Percentiles rank a stretch among this genome's conserved stretches.
Conservation (phyloP, 2,329 filamentous ascomycete species). For the Aspergillus sp. region DNA sequence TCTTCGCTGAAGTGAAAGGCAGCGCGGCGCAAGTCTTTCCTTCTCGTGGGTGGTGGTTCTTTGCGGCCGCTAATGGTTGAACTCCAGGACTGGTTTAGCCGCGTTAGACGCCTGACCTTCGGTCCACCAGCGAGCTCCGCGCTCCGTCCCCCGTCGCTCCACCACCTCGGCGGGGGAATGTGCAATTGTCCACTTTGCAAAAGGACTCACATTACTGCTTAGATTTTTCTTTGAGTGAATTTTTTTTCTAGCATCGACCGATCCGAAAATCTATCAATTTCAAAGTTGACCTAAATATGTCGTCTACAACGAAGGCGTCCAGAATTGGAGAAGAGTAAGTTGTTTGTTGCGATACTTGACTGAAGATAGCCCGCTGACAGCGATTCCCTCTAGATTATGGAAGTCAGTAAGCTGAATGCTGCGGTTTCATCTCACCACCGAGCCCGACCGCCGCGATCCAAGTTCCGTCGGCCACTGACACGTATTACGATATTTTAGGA, state of each 20-base stretch:
- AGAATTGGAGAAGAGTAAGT: slow-evolving; percentile 73
- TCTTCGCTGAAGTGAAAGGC: neutral
- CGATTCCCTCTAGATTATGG: slow-evolving; percentile 67
- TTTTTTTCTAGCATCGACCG: too few species aligned
- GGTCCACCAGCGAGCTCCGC: slow-evolving; percentile 18
- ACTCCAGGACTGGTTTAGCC: slow-evolving; percentile 9
- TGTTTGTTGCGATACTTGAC: slow-evolving; percentile 1
- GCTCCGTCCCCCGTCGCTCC: slow-evolving; percentile 11
- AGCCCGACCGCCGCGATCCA: neutral
- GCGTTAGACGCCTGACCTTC: slow-evolving; percentile 21
- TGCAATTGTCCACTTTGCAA: slow-evolving; percentile 9
- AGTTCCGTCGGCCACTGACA: slow-evolving; percentile 12
- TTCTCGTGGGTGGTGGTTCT: neutral
- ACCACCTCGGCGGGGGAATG: slow-evolving; percentile 19
- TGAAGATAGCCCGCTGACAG: slow-evolving; percentile 20
- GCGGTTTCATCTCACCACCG: neutral
- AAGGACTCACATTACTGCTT: too few species aligned
- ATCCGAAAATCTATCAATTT: slow-evolving; percentile 1
- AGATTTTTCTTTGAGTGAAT: too few species aligned
- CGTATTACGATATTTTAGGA: slow-evolving; percentile 53
- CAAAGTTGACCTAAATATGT: slow-evolving; percentile 36
- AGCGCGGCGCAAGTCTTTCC: neutral
- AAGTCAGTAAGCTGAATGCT: slow-evolving; percentile 63
- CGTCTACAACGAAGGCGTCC: slow-evolving; percentile 60
- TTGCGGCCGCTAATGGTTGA: slow-evolving; percentile 10